These are phyloP conservation scores for Lotus japonicus DNA, from an alignment of 306 rosid genomes.

Conservation along the genomic window DNA sequence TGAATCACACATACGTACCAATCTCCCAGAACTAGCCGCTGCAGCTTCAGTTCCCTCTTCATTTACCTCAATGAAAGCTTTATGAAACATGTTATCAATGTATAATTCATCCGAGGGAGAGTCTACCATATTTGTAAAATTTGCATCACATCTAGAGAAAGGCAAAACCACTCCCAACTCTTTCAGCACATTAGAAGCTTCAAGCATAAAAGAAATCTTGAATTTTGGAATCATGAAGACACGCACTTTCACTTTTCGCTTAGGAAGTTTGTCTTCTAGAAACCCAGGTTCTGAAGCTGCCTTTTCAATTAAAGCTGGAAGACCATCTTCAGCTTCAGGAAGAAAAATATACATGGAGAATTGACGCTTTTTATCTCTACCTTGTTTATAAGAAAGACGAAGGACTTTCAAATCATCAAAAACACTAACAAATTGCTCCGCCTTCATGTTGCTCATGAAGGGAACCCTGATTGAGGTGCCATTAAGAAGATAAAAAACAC, in stretches of 20 bases:
- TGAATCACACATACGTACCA: background rate
- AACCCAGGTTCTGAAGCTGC: conserved; percentile 46
- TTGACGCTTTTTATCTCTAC: no score
- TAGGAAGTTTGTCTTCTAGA: conserved; percentile 52
- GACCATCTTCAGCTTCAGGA: no score
- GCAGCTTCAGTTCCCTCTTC: conserved; percentile 89
- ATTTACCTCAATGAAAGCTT: conserved; percentile 41
- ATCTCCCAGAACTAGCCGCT: conserved; percentile 35
- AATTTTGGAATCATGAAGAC: conserved; percentile 65
- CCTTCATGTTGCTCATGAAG: no score
- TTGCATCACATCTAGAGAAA: no score
- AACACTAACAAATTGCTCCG: conserved; percentile 11
- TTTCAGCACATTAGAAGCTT: conserved; percentile 42
- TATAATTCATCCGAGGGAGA: no score
- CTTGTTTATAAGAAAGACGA: no score
- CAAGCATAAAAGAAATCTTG: conserved; percentile 59
- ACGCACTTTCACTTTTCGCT: conserved; percentile 32
- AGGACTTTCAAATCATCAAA: conserved; percentile 66
- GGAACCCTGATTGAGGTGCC: no score
- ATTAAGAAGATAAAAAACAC: no score
- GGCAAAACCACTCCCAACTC: conserved; percentile 41
- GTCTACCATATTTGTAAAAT: no score
- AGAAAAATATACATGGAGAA: no score
- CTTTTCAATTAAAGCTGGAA: no score
- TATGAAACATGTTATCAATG: no score